Base-by-base conservation (phyloP, 805 yeast species). In the Candida lessepsii region DNA sequence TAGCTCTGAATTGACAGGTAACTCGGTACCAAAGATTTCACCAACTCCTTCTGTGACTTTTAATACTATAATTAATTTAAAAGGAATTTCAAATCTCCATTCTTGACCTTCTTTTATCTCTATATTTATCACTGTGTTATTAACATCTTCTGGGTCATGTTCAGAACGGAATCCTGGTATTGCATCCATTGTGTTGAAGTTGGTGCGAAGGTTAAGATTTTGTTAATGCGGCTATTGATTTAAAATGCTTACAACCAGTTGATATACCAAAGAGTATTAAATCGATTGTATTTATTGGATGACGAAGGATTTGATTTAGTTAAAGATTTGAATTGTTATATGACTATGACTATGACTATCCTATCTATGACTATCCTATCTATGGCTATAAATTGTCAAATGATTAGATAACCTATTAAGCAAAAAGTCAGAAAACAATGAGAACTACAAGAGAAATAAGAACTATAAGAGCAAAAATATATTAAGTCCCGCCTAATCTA, bases 1-100 rank as follows among this genome's bases (percentile, higher is more conserved):
- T 24, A 65, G 29, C 16, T 80, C 85, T 1, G 73, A 69, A 42
- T 84, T 86, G 30, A 73, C 67, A 2, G 96, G 86, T 17, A 93
- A 73, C 58, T 93, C 99, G 2, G 96, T 87, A 17, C 99, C 99
- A 61, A 84, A 87, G 8, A 89, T 76, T 63, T 93, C 99, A 2
- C 87, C 96, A 2, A 81, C 72, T 3, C 99, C 99, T 2, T 68
- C 64, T 2, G 61, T 42, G 9, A 81, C 69, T 49, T 68, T 76
- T 32, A 85, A 53, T n/a, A 65, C 68, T 27, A 85, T 54, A 14
- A 64, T 62, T 13, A 76, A 67, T 31, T 70, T 71, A 45, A 70
- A 69, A 0, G 74, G 79, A 3, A 85, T 76, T 54, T 86, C 93
- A 47, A 85, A 73, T 39, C 95, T 67, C 93, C 95, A 85, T 62